Percentiles rank a stretch among this genome's conserved stretches.
phyloP scores from a whole-genome alignment of 139 green algal genomes.

The Chlorella sp. region DNA sequence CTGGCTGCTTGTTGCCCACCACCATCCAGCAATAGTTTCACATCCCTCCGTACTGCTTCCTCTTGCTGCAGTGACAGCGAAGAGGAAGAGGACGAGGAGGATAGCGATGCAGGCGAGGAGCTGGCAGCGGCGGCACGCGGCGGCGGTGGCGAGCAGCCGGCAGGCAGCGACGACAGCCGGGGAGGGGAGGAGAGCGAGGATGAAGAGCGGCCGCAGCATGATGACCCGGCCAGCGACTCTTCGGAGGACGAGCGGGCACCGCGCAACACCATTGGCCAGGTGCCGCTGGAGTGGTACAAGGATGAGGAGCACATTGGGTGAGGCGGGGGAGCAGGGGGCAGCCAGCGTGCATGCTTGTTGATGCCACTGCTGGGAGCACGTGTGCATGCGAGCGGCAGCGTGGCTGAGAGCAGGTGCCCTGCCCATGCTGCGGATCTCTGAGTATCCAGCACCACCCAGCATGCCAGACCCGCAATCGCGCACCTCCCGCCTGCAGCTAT shows the following conservation, averaged over 20 bases:
- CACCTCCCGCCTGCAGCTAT: constrained; percentile 56
- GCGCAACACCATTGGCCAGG: constrained; percentile 90
- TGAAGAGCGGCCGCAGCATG: background rate
- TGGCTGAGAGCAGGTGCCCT: background rate
- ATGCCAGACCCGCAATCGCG: background rate
- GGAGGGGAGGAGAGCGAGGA: constrained; percentile 6
- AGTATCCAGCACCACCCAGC: too few species aligned
- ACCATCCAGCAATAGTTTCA: too few species aligned
- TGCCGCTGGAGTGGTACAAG: constrained; percentile 96
- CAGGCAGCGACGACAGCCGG: background rate
- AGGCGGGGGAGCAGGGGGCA: too few species aligned
- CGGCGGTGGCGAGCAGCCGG: background rate
- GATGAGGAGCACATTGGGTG: constrained; percentile 95
- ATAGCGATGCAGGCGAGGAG: background rate
- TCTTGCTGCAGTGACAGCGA: constrained; percentile 20
- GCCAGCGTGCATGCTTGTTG: too few species aligned
- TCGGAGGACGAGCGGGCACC: constrained; percentile 93
- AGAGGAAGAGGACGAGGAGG: constrained; percentile 25
- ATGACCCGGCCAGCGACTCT: constrained; percentile 80
- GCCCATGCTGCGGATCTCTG: background rate
- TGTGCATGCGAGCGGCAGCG: too few species aligned
- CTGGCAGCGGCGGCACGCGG: background rate
- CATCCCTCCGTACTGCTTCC: background rate
- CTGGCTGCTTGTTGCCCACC: too few species aligned
- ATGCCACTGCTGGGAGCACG: too few species aligned